A percentile compares a stretch with the other conserved stretches of the same genome.
Conservation (phyloP, 495 filamentous ascomycete genomes). For the Podospora australis region DNA sequence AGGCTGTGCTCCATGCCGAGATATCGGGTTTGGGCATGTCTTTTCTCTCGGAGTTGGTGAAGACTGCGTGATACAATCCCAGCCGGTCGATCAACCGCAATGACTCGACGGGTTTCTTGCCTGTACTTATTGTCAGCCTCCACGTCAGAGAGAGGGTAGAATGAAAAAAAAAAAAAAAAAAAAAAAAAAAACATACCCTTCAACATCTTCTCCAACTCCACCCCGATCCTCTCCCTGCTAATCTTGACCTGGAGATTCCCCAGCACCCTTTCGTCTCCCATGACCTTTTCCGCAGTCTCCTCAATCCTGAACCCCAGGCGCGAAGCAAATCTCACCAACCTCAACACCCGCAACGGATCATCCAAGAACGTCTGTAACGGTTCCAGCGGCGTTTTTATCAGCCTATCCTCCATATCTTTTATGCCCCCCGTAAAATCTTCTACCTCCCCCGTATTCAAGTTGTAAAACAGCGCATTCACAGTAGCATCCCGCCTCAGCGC, state of each 20-base stretch:
- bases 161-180: neutral
- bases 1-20: conserved; percentile 41
- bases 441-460: conserved; percentile 65
- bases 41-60: conserved; percentile 54
- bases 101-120: conserved; percentile 60
- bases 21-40: conserved; percentile 33
- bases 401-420: conserved; percentile 59
- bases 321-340: conserved; percentile 85
- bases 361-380: conserved; percentile 92
- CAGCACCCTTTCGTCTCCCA: conserved; percentile 68
- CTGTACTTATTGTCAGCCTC: conserved; percentile 29
- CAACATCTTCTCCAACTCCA: conserved; percentile 87
- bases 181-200: conserved; percentile 45
- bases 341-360: conserved; percentile 84
- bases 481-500: conserved; percentile 87
- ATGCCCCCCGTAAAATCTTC: conserved; percentile 85
- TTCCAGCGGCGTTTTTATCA: conserved; percentile 82
- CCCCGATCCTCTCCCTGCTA: conserved; percentile 77
- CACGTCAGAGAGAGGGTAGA: neutral
- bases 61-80: conserved; percentile 72
- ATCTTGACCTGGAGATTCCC: conserved; percentile 80
- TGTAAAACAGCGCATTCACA: conserved; percentile 95
- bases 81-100: conserved; percentile 69
- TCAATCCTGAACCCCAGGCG: conserved; percentile 75
- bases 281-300: conserved; percentile 56